Percentiles rank a stretch among this genome's conserved stretches.
phyloP scores from a whole-genome alignment of 1,284 basidiomycete genomes.

The Spongispora temasekensis region DNA sequence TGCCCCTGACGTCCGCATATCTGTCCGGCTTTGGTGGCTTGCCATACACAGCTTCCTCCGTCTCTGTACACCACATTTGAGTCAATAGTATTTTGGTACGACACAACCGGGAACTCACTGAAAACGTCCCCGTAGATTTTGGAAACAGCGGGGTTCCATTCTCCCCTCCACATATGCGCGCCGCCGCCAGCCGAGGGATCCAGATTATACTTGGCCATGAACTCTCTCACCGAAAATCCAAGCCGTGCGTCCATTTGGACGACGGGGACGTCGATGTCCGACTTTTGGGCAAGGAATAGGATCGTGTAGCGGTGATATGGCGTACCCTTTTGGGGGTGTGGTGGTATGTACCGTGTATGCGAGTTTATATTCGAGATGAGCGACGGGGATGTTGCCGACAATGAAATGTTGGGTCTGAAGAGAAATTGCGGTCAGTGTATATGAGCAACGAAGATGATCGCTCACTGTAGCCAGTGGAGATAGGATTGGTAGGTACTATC shows the following conservation, averaged over 20 bases:
- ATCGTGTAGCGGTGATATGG: conserved; percentile 85
- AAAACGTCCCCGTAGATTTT: conserved; percentile 68
- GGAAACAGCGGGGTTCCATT: conserved; percentile 72
- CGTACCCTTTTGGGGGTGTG: conserved; percentile 84
- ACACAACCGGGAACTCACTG: no score
- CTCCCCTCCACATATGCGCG: conserved; percentile 81
- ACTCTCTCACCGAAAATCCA: conserved; percentile 67
- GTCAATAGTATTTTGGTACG: conserved; percentile 7
- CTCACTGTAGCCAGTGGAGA: conserved; percentile 86
- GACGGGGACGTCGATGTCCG: conserved; percentile 42
- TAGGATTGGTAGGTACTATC: conserved; percentile 69
- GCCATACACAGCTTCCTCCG: conserved; percentile 67
- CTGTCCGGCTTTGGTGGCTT: conserved; percentile 57
- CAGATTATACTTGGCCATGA: conserved; percentile 57
- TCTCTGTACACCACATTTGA: conserved; percentile 41
- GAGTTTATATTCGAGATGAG: conserved; percentile 44
- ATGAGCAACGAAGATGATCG: conserved; percentile 14
- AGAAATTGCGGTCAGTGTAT: not conserved
- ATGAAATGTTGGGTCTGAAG: conserved; percentile 75
- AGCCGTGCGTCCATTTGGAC: conserved; percentile 44
- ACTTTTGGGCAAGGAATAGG: conserved; percentile 72
- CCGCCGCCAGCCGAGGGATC: conserved; percentile 61
- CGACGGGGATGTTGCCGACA: conserved; percentile 59
- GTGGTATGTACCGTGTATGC: conserved; percentile 78
- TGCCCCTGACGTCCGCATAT: conserved; percentile 57